Evolutionary conservation across 257 asterid genomes (phyloP), one percentile per base, ranked within the genome.

Genomic region (Solanum tacnaense): DNA sequence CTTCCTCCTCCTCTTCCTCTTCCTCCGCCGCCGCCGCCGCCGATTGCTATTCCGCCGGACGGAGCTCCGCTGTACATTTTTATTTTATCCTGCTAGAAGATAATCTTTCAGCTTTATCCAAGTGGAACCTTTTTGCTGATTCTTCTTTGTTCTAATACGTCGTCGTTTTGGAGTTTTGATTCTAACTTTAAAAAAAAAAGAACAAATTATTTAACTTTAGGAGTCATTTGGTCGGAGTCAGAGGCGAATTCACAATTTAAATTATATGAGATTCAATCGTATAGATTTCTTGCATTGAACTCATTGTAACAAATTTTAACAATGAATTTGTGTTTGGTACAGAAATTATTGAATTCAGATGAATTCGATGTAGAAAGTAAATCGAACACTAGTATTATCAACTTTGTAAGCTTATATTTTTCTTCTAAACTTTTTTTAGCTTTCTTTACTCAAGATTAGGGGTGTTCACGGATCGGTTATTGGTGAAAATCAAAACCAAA

Each of bases 1-100:
- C 98, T 90, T n/a, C 98, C 96, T 85, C 96, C 97, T 38, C 94
- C 88, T 16, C 91, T 81, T 34, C 41, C 79, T 13, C 93, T 70
- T 6, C 93, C 86, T 3, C 90, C 78, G 1, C 94, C 83, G 23
- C 62, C 38, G 9, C 93, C 86, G 10, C 90, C 83, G 4, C 94
- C 83, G 18, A 89, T 91, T 2, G 89, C 86, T 4, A 92, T 65
- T 9, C 92, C 89, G 5, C 87, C 85, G 31, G 88, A 73, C 58
- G 84, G 81, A 6, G 72, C 56, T 52, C 88, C 84, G 29, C 88
- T 83, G 85, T 81, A 81, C 85, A 81, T 81, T 81, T 34, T 18
- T 10, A 15, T 9, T 18, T 32, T 4, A 16, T 7, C 10, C 18
- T 9, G 9, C 18, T 21, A 23, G 67, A 81, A 27, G 85, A 81